Percentiles rank a stretch among this genome's conserved stretches.
Evolutionary conservation across 1,139 yeast species (phyloP).

Genomic region (Pichia terricola): DNA sequence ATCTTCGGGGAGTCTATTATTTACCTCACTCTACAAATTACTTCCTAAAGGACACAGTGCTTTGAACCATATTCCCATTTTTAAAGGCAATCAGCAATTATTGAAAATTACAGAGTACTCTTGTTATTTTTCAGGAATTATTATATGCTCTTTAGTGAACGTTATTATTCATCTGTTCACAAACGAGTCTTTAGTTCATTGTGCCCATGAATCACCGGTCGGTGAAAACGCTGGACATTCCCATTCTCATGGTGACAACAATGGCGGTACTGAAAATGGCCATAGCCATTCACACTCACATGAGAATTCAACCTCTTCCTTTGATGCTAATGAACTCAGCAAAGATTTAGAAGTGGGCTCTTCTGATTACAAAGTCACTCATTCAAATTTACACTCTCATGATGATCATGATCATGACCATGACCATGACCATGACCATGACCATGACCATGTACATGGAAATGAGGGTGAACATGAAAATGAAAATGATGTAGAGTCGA

Average conservation of each 20-base stretch:
- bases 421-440: conserved; percentile 11
- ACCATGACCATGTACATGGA: background rate
- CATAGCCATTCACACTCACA: no score
- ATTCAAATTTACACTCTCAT: no score
- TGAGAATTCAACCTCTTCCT: no score
- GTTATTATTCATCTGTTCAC: conserved; percentile 61
- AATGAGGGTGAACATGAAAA: no score
- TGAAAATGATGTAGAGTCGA: background rate
- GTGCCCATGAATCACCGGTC: conserved; percentile 44
- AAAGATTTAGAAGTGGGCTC: no score
- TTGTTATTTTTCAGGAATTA: conserved; percentile 49
- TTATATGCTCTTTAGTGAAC: conserved; percentile 52
- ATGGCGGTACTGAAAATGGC: no score
- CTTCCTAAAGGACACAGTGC: conserved; percentile 53
- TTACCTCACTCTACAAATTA: conserved; percentile 67
- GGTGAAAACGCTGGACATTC: no score
- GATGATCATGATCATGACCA: background rate
- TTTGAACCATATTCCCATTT: conserved; percentile 26
- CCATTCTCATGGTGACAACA: no score
- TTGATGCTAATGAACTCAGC: no score
- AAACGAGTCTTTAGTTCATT: conserved; percentile 77
- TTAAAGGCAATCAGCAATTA: conserved; percentile 17
- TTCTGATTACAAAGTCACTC: no score
- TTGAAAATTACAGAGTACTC: conserved; percentile 29
- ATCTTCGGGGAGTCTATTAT: conserved; percentile 68